These are phyloP conservation scores for Xylariaceae sp. DNA, from an alignment of 2,329 filamentous ascomycete genomes.

Conservation along the genomic window DNA sequence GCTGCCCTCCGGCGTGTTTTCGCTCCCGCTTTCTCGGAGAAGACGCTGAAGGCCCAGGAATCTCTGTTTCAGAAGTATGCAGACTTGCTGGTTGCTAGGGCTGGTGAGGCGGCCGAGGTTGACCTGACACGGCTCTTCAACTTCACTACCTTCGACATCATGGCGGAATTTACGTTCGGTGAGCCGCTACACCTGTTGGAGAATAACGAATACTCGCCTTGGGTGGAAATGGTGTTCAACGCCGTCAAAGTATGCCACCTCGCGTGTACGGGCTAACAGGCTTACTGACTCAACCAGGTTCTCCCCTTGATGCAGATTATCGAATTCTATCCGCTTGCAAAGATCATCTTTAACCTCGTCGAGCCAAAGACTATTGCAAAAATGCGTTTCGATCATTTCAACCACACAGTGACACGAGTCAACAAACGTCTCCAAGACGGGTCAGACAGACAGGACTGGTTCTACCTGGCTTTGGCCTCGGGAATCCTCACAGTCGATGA, in stretches of 20 bases:
- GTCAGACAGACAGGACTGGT: slow-evolving; percentile 22
- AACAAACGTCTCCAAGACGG: slow-evolving; percentile 10
- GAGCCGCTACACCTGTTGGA: slow-evolving; percentile 17
- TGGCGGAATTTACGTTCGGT: slow-evolving; percentile 20
- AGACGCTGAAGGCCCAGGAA: slow-evolving; percentile 14
- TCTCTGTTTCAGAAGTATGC: slow-evolving; percentile 15
- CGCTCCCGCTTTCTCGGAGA: slow-evolving; percentile 15
- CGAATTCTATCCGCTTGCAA: slow-evolving; percentile 10
- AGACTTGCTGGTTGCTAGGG: slow-evolving; percentile 10
- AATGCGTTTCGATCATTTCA: slow-evolving; percentile 14
- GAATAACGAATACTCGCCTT: slow-evolving; percentile 12
- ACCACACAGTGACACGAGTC: slow-evolving; percentile 13
- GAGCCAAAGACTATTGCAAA: slow-evolving; percentile 11
- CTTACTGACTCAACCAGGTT: slow-evolving; percentile 4
- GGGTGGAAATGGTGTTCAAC: slow-evolving; percentile 16
- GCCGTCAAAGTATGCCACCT: slow-evolving; percentile 13
- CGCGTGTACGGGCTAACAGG: too few species aligned
- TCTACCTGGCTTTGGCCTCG: slow-evolving; percentile 21
- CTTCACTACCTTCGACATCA: slow-evolving; percentile 21
- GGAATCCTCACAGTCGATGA: slow-evolving; percentile 14
- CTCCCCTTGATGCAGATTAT: slow-evolving; percentile 12
- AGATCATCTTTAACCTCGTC: slow-evolving; percentile 7
- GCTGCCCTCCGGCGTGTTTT: slow-evolving; percentile 12
- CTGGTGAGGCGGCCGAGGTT: slow-evolving; percentile 4
- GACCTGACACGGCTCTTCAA: slow-evolving; percentile 15